Conservation (phyloP, 2,329 filamentous ascomycete genomes). For the Calonectria pteridis region DNA sequence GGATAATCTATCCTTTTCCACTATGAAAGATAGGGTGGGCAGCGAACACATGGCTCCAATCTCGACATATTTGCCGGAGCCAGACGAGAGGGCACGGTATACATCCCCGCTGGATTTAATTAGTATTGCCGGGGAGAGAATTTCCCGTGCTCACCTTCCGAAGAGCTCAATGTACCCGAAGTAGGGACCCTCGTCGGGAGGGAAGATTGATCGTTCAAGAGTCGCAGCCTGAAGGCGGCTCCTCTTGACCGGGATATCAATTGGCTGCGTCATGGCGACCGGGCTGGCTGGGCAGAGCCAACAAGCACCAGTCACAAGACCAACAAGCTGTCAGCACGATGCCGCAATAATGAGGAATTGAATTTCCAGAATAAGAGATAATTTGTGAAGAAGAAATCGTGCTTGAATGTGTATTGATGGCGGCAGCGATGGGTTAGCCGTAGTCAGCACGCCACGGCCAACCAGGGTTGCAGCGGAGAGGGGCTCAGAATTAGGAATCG, state of each 20-base stretch:
- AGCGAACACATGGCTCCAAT: constrained; percentile 31
- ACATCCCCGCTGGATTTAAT: constrained; percentile 39
- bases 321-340: constrained; percentile 9
- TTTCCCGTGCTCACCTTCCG: constrained; percentile 39
- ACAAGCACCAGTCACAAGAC: not conserved
- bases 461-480: constrained; percentile 15
- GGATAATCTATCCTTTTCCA: constrained; percentile 42
- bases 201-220: constrained; percentile 27
- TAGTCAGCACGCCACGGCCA: not conserved
- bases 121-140: constrained; percentile 6
- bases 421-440: not conserved
- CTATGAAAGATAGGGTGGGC: constrained; percentile 41
- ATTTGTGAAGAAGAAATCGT: not conserved
- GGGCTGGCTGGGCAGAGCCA: not conserved
- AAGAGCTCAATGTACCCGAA: constrained; percentile 42
- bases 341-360: constrained; percentile 22
- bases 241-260: constrained; percentile 40
- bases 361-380: constrained; percentile 1
- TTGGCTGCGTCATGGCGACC: constrained; percentile 38
- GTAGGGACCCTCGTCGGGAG: constrained; percentile 40
- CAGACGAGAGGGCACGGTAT: constrained; percentile 44
- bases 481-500: constrained; percentile 30
- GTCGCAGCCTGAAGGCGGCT: constrained; percentile 17
- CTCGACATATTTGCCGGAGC: constrained; percentile 44
- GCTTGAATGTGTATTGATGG: constrained; percentile 1